Evolutionary conservation across 306 rosid species (phyloP).

Genomic region (Lagenaria siceraria): DNA sequence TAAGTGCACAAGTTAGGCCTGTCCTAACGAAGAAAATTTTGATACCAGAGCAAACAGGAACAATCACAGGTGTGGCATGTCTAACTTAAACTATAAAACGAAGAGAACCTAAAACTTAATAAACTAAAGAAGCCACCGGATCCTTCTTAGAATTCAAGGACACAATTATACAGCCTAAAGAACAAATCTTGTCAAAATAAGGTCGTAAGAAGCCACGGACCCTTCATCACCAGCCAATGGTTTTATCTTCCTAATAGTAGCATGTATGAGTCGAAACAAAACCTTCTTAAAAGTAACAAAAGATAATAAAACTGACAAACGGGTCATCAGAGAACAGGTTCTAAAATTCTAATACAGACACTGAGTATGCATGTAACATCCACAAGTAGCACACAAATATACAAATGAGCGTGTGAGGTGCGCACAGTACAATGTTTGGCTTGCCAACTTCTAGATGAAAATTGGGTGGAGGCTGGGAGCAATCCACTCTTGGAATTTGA

Average conservation of each 20-base stretch:
- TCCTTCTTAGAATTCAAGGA: not conserved
- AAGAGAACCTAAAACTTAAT: not conserved
- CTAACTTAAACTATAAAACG: not conserved
- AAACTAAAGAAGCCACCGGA: not conserved
- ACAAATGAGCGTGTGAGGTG: not conserved
- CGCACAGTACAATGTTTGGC: not conserved
- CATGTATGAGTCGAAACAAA: not conserved
- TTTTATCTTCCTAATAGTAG: not conserved
- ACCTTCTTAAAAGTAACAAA: not conserved
- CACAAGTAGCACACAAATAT: not conserved
- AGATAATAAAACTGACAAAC: not conserved
- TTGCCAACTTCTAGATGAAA: not conserved
- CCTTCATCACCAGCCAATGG: not conserved
- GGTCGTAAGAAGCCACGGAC: not conserved
- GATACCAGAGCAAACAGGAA: not conserved
- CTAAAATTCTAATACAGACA: not conserved
- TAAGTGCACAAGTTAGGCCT: not conserved
- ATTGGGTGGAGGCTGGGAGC: not conserved
- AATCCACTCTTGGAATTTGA: conserved; percentile 1
- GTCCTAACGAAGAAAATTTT: not conserved
- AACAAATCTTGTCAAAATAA: not conserved
- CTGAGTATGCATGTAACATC: not conserved
- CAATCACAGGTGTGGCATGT: not conserved
- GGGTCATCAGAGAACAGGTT: not conserved
- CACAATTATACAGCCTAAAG: not conserved